Conservation (phyloP, 2,329 filamentous ascomycete species). For the Daldinia sp. region DNA sequence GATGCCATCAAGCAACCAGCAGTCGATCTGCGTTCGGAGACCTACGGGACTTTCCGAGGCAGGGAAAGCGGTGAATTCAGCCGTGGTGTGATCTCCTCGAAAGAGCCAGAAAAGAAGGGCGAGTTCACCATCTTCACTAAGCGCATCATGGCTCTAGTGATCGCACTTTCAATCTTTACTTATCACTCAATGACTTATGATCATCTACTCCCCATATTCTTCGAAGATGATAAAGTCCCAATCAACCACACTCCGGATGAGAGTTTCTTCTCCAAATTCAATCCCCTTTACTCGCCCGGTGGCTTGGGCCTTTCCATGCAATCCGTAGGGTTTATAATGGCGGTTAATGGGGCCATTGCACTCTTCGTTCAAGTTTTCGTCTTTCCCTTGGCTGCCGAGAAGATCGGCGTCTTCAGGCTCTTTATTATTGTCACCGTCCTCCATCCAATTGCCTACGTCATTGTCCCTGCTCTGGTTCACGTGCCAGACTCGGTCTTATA, state of each 20-base stretch:
- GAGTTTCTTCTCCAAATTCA: slow-evolving; percentile 50
- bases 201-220: slow-evolving; percentile 90
- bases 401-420: slow-evolving; percentile 69
- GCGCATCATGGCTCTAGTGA: slow-evolving; percentile 78
- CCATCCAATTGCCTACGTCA: slow-evolving; percentile 71
- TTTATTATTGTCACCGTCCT: slow-evolving; percentile 69
- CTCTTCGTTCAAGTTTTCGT: slow-evolving; percentile 70
- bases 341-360: slow-evolving; percentile 69
- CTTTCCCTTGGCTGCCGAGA: slow-evolving; percentile 70
- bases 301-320: slow-evolving; percentile 73
- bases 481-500: slow-evolving; percentile 65
- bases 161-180: slow-evolving; percentile 90
- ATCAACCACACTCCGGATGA: slow-evolving; percentile 53
- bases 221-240: slow-evolving; percentile 77
- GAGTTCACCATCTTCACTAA: slow-evolving; percentile 63
- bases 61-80: slow-evolving; percentile 62
- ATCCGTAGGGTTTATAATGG: slow-evolving; percentile 71
- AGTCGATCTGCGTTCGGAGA: slow-evolving; percentile 80
- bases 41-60: slow-evolving; percentile 77
- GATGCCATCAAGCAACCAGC: slow-evolving; percentile 79
- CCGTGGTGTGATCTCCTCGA: slow-evolving; percentile 49
- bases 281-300: slow-evolving; percentile 68
- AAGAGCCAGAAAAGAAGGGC: slow-evolving; percentile 53
- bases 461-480: slow-evolving; percentile 69
- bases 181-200: slow-evolving; percentile 98